Base-by-base conservation (phyloP, 31 red algal species). In the Odonthalia washingtoniensis region DNA sequence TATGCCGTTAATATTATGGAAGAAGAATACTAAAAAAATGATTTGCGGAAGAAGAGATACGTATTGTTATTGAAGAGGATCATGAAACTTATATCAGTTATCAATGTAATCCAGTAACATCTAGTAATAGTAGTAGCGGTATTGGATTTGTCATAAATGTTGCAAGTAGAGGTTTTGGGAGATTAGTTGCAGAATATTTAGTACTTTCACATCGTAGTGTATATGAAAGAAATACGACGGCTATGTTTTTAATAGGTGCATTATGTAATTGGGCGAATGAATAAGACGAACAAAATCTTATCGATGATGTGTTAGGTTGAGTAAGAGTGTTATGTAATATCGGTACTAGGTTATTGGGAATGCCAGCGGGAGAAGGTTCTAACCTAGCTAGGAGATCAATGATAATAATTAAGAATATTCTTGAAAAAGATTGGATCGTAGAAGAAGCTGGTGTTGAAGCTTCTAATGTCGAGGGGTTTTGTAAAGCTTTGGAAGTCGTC, bases 1-100 rank as follows among this genome's bases (percentile, higher is more conserved):
- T 91, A 1, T 91, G 88, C 70, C 67, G 61, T 31, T 40, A 78
- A 2, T 91, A 91, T 49, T 72, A 45, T 63, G 65, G 83, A 52
- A 67, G 75, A 32, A 67, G 78, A 39, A 49, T 65, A 32, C 27
- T 75, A 74, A 46, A 40, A 40, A 41, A 40, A 66, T 65, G 52
- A 3, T 40, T 81, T 4, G 34, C 60, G 5, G 35, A 24, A 39
- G 53, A 81, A 12, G 64, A 65, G 21, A 38, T 81, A 2, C 17
- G 60, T 32, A 60, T 61, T 39, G 3, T 81, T 26, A 35, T 37
- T 39, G 78, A 81, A 28, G 27, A 44, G n/a, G n/a, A n/a, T n/a
- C n/a, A n/a, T n/a, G n/a, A n/a, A n/a, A n/a, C n/a, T n/a, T n/a
- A n/a, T n/a, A n/a, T n/a, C n/a, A n/a, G n/a, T n/a, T n/a, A n/a